Evolutionary conservation across 441 rosid genomes (phyloP), one percentile per base, ranked within the genome.

Genomic region (Viola pubescens): DNA sequence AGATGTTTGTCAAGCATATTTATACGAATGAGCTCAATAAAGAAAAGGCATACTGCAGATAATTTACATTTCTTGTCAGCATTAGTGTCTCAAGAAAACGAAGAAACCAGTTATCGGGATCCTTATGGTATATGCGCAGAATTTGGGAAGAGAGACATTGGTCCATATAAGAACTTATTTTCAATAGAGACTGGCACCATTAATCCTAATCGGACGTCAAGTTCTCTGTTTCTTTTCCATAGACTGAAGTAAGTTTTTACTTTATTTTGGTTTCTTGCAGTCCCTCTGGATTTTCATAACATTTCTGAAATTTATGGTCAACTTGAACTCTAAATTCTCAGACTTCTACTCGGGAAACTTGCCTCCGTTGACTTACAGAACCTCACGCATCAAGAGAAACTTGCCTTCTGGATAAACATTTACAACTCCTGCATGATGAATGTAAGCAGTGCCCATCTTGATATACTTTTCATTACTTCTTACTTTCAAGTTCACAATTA

Each of bases 371-470:
- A 71, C 70, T 71, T 88, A 64, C 67, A 73, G 67, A 77, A 77
- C 60, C 86, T 85, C 53, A 84, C 66, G 52, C 95, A 86, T 69
- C 96, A 88, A 58, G 87, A 86, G 81, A 91, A 86, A 75, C 86
- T 91, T 66, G 96, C 96, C 1, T 90, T 90, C 78, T 85, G 97
- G 97, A 84, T 90, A 63, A 90, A 87, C 75, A 75, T 78, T 56
- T 91, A 91, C 73, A 91, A 88, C 54, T 78, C 90, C 56, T 88
- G 92, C 81, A 82, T 84, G 85, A 83, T 91, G 95, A 88, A 88
- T 73, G 96, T 81, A 75, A 7, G 84, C 55, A 47, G 59, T 44
- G 41, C 38, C 42, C 56, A 26, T 65, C 54, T 43, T 42, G 37
- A 4, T 34, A 47, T 19, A 61, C 44, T 19, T 13, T 41, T 38